Conservation (phyloP, 2,329 filamentous ascomycete genomes). For the Monilinia aucupariae region DNA sequence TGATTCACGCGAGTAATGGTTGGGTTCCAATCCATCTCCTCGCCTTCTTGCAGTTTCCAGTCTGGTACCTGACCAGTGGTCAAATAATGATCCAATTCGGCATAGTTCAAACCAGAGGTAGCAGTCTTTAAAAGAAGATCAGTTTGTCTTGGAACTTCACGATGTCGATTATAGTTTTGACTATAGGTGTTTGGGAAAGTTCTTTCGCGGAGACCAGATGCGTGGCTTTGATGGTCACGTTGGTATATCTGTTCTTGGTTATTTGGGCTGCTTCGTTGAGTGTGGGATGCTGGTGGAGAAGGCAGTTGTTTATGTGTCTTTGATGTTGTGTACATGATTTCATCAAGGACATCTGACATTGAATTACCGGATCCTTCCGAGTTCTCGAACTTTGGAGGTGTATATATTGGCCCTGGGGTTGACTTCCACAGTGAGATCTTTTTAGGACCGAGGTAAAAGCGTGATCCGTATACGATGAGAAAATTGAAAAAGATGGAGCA, state of each 20-base stretch:
- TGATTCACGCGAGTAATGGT: conserved; percentile 12
- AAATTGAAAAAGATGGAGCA: conserved; percentile 46
- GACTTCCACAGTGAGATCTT: conserved; percentile 48
- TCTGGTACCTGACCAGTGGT: conserved; percentile 13
- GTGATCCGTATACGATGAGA: conserved; percentile 16
- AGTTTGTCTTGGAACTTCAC: conserved; percentile 2
- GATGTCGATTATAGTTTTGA: background rate
- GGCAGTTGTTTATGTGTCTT: background rate
- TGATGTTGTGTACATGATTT: conserved; percentile 14
- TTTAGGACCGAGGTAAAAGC: conserved; percentile 26
- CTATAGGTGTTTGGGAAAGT: background rate
- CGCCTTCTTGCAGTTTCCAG: background rate
- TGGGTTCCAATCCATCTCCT: conserved; percentile 64
- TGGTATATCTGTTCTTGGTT: background rate
- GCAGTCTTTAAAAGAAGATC: conserved; percentile 23
- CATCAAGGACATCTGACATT: conserved; percentile 39
- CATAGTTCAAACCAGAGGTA: conserved; percentile 16
- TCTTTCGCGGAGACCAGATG: background rate
- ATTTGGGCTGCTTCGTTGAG: background rate
- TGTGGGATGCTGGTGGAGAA: background rate
- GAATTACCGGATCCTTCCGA: conserved; percentile 37
- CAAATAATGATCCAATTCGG: conserved; percentile 17
- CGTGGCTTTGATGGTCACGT: background rate
- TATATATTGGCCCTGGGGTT: conserved; percentile 25
- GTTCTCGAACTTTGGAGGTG: conserved; percentile 25